A percentile compares a stretch with the other conserved stretches of the same genome.
These are phyloP conservation scores for Volutella citrinella DNA, from an alignment of 2,329 filamentous ascomycete species.

Conservation along the genomic window DNA sequence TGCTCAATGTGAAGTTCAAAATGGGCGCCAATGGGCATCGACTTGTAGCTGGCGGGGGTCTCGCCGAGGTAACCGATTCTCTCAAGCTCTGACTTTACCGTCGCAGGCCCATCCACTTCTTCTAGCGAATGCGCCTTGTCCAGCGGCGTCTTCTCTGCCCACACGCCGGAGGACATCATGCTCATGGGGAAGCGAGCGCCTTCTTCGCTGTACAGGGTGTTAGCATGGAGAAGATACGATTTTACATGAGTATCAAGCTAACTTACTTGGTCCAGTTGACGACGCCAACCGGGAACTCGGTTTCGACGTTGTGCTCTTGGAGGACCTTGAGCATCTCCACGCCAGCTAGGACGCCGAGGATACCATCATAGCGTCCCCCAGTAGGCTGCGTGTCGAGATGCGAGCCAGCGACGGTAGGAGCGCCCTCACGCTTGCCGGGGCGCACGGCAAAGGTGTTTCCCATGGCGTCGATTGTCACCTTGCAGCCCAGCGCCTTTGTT, in stretches of 20 bases:
- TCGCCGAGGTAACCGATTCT: constrained; percentile 68
- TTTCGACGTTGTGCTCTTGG: too few relatives aligned
- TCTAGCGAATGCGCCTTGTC: too few relatives aligned
- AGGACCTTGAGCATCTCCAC: too few relatives aligned
- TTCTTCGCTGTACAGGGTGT: constrained; percentile 68
- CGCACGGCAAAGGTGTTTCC: constrained; percentile 76
- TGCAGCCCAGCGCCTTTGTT: constrained; percentile 62
- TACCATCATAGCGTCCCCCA: too few relatives aligned
- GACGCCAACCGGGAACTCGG: too few relatives aligned
- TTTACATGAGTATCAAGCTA: too few relatives aligned
- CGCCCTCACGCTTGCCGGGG: constrained; percentile 55
- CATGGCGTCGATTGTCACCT: constrained; percentile 69
- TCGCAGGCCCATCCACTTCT: too few relatives aligned
- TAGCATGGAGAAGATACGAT: too few relatives aligned
- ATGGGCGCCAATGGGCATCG: constrained; percentile 66
- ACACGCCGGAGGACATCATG: constrained; percentile 76
- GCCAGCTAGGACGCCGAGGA: too few relatives aligned
- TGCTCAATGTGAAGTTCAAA: constrained; percentile 85
- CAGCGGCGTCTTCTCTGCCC: too few relatives aligned
- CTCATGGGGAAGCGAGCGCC: constrained; percentile 75
- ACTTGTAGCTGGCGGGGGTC: constrained; percentile 20
- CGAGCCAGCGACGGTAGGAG: constrained; percentile 64
- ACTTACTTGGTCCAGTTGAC: too few relatives aligned
- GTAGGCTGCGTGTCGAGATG: too few relatives aligned
- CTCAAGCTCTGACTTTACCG: constrained; percentile 50